A percentile compares a stretch with the other conserved stretches of the same genome.
Conservation (phyloP, 805 yeast species). For the Starmera dryadoides region DNA sequence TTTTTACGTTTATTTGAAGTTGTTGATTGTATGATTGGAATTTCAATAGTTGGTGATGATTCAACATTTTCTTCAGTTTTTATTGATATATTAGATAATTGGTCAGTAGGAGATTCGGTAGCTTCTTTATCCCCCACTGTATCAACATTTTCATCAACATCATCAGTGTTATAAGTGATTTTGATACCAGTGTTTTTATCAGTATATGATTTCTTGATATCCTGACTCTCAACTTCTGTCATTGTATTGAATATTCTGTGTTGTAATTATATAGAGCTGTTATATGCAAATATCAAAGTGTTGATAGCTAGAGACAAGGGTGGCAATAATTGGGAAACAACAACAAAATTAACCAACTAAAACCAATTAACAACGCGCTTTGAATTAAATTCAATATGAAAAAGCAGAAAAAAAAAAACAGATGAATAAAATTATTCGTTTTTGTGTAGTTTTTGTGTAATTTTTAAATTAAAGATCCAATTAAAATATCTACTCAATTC, state of each 20-base stretch:
- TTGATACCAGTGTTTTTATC: slow-evolving; percentile 1
- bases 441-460: no score
- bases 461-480: no score
- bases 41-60: neutral
- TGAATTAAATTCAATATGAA: no score
- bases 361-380: no score
- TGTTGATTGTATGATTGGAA: neutral
- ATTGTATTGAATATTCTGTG: neutral
- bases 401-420: no score
- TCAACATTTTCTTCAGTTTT: neutral
- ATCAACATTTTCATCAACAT: neutral
- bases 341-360: no score
- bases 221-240: neutral
- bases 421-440: no score
- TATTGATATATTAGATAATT: neutral
- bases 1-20: neutral
- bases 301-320: no score
- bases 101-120: neutral
- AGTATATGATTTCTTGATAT: neutral
- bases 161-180: neutral
- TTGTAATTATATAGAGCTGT: neutral
- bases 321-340: no score
- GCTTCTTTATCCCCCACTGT: neutral
- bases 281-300: neutral
- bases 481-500: no score